A percentile compares a stretch with the other conserved stretches of the same genome.
These are phyloP conservation scores for Oxyria digyna DNA, from an alignment of 148 eudicot genomes.

Conservation along the genomic window DNA sequence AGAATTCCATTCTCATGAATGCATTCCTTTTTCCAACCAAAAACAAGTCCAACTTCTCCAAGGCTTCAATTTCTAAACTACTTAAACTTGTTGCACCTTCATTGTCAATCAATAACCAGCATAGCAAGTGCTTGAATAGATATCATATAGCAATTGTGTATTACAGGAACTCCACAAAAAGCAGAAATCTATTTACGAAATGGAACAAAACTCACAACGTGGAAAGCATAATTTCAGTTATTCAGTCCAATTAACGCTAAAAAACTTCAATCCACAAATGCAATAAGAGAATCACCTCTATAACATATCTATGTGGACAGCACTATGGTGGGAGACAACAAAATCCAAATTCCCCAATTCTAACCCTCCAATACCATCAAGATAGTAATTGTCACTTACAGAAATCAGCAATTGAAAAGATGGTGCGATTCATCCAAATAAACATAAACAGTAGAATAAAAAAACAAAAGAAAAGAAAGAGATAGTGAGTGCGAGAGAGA, in stretches of 20 bases:
- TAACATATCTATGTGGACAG: neutral
- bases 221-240: neutral
- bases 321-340: neutral
- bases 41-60: neutral
- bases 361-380: neutral
- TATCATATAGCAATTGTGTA: neutral
- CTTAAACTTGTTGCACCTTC: neutral
- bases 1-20: neutral
- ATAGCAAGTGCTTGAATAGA: neutral
- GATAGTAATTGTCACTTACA: neutral
- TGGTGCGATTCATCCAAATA: neutral
- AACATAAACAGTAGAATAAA: neutral
- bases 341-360: neutral
- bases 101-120: neutral
- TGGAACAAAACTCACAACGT: too few relatives aligned
- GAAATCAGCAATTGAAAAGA: neutral
- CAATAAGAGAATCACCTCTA: neutral
- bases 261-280: neutral
- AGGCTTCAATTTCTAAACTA: neutral
- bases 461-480: neutral
- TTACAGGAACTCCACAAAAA: neutral
- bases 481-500: neutral
- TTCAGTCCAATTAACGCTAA: neutral
- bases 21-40: neutral
- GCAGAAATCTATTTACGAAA: neutral